Conservation (phyloP, 1,139 yeast genomes). For the Suhomyces wounanorum region DNA sequence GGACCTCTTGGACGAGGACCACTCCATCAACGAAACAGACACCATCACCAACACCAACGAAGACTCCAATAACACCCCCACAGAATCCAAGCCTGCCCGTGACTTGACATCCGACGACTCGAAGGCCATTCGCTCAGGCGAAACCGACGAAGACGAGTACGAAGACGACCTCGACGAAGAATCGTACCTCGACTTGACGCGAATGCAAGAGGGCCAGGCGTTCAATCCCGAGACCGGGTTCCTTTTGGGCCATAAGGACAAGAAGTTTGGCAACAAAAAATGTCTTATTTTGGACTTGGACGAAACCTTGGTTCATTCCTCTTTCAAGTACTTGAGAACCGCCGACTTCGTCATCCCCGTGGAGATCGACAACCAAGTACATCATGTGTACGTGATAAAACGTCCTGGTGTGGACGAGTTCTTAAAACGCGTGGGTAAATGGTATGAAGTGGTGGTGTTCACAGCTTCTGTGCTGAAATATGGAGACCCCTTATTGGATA, state of each 20-base stretch:
- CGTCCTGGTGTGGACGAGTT: conserved; percentile 98
- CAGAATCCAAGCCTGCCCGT: conserved; percentile 8
- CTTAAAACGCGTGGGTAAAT: conserved; percentile 74
- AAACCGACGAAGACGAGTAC: conserved; percentile 22
- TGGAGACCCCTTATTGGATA: conserved; percentile 93
- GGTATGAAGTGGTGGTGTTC: conserved; percentile 93
- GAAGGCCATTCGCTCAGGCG: conserved; percentile 7
- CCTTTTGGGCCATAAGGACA: conserved; percentile 54
- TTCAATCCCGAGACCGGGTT: conserved; percentile 60
- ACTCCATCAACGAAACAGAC: conserved; percentile 46
- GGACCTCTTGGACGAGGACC: conserved; percentile 42
- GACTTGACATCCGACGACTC: conserved; percentile 8
- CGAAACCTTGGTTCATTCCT: conserved; percentile 94
- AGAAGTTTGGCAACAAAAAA: conserved; percentile 55
- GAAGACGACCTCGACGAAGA: conserved; percentile 28
- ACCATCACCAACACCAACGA: conserved; percentile 48
- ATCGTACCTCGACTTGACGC: conserved; percentile 53
- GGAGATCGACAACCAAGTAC: conserved; percentile 82
- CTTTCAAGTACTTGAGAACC: conserved; percentile 85
- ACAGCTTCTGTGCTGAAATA: conserved; percentile 95
- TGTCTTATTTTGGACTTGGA: conserved; percentile 91
- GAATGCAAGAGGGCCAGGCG: conserved; percentile 70
- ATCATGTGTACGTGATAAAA: conserved; percentile 93
- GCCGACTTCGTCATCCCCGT: conserved; percentile 87
- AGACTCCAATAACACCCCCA: conserved; percentile 21